These are phyloP conservation scores for Aspergillus saccharolyticus DNA, from an alignment of 495 filamentous ascomycete species.

Conservation along the genomic window DNA sequence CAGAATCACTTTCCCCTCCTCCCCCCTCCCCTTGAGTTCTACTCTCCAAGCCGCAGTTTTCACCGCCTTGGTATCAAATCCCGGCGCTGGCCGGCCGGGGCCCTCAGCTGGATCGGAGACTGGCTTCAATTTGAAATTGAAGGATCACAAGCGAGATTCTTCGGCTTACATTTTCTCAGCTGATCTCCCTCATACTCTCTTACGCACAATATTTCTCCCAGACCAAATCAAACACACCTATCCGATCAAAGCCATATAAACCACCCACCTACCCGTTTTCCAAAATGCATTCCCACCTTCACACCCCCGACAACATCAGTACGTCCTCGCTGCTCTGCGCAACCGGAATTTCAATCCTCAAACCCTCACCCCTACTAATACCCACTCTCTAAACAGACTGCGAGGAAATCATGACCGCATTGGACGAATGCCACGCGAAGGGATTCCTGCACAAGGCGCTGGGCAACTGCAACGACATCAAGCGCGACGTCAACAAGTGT, in stretches of 20 bases:
- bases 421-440: slow-evolving; percentile 91
- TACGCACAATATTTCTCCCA: no score
- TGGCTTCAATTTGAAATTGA: no score
- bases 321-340: slow-evolving; percentile 20
- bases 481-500: slow-evolving; percentile 75
- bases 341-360: no score
- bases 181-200: no score
- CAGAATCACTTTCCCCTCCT: slow-evolving; percentile 30
- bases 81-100: no score
- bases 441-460: slow-evolving; percentile 85
- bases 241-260: no score
- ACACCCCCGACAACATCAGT: slow-evolving; percentile 88
- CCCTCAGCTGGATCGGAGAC: not conserved
- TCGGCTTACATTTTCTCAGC: no score
- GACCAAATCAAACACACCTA: no score
- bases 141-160: no score
- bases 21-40: no score
- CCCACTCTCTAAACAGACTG: slow-evolving; percentile 70
- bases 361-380: not conserved
- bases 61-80: slow-evolving; percentile 25
- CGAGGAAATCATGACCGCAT: slow-evolving; percentile 83
- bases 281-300: slow-evolving; percentile 94
- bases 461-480: slow-evolving; percentile 85
- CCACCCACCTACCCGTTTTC: no score
- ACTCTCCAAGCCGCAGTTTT: no score